Conservation (phyloP, 1,284 basidiomycete genomes). For the Cystobasidiaceae sp. region DNA sequence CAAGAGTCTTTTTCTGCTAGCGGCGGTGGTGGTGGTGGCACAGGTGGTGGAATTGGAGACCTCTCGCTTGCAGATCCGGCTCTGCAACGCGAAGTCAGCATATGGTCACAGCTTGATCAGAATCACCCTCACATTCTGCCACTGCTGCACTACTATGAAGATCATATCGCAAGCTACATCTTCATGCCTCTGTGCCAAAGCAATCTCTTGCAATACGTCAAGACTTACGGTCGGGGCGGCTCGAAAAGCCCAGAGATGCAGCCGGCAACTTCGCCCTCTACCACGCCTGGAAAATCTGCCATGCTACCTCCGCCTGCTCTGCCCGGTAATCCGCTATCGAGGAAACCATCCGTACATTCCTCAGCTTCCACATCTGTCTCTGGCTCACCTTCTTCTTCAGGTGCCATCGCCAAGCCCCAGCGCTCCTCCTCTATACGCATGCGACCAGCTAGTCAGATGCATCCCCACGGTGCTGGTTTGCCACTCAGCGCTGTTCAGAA, state of each 20-base stretch:
- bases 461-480: conserved; percentile 28
- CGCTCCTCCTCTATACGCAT: conserved; percentile 3
- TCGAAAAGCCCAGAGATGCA: background rate
- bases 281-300: background rate
- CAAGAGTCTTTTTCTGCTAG: background rate
- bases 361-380: background rate
- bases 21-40: background rate
- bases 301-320: background rate
- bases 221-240: conserved; percentile 55
- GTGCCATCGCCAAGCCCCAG: background rate
- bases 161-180: conserved; percentile 68
- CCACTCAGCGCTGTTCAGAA: conserved; percentile 58
- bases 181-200: conserved; percentile 79
- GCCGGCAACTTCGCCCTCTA: background rate
- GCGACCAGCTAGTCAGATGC: background rate
- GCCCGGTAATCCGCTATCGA: background rate
- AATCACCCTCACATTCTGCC: conserved; percentile 66
- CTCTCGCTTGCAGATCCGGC: conserved; percentile 51
- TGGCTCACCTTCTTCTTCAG: background rate
- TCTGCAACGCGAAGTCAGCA: conserved; percentile 67
- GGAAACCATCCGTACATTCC: background rate
- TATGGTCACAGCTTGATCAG: conserved; percentile 72
- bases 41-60: background rate
- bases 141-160: conserved; percentile 64
- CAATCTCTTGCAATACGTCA: conserved; percentile 74